A percentile compares a stretch with the other conserved stretches of the same genome.
Conservation (phyloP, 2,329 filamentous ascomycete genomes). For the Albophoma yamanashiensis region DNA sequence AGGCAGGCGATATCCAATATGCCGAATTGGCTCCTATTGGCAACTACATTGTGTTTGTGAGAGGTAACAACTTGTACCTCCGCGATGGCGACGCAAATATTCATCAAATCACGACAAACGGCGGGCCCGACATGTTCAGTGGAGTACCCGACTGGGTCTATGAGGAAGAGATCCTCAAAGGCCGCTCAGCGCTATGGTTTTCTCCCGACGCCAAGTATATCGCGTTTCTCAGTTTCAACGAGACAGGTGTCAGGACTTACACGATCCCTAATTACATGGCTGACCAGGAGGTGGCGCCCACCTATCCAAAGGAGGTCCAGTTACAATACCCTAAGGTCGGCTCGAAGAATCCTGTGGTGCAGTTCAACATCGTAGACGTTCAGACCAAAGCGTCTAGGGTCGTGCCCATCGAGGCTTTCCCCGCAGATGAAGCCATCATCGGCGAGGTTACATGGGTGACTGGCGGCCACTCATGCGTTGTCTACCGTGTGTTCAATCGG, state of each 20-base stretch:
- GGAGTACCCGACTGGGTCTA: constrained; percentile 74
- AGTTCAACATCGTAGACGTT: constrained; percentile 47
- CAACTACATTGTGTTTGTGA: constrained; percentile 54
- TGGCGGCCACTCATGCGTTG: constrained; percentile 45
- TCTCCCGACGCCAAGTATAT: constrained; percentile 76
- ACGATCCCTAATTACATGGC: constrained; percentile 58
- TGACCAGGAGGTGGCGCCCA: constrained; percentile 41
- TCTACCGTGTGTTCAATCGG: constrained; percentile 58
- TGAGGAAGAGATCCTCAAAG: constrained; percentile 52
- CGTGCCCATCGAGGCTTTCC: constrained; percentile 45
- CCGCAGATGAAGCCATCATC: constrained; percentile 50
- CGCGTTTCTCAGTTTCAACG: constrained; percentile 82
- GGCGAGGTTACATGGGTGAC: constrained; percentile 61
- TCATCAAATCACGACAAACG: constrained; percentile 47
- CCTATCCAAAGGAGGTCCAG: constrained; percentile 52
- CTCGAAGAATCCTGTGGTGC: constrained; percentile 54
- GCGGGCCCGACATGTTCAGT: constrained; percentile 51
- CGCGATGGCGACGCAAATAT: constrained; percentile 36
- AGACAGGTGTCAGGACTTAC: constrained; percentile 58
- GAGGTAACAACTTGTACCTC: constrained; percentile 54
- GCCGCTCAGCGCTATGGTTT: constrained; percentile 83
- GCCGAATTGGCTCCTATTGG: constrained; percentile 49
- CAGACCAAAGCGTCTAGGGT: constrained; percentile 30
- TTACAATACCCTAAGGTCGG: constrained; percentile 61
- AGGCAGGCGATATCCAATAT: constrained; percentile 56